These are phyloP conservation scores for Erodium trifolium DNA, from an alignment of 441 rosid species.

Conservation along the genomic window DNA sequence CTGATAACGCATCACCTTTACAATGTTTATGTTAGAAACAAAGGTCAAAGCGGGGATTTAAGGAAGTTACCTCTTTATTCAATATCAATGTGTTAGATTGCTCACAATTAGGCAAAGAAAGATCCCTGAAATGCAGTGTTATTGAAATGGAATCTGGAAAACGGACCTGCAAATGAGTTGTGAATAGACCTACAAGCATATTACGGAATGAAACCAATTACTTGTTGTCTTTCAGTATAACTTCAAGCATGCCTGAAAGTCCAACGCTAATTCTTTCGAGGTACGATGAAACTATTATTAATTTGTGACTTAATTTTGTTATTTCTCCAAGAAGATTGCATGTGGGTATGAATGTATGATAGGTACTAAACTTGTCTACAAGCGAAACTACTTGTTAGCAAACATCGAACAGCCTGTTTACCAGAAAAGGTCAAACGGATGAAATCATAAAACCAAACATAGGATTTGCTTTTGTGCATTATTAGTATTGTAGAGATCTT, in stretches of 20 bases:
- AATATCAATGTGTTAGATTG: neutral
- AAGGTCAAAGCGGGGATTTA: no score
- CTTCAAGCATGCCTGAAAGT: neutral
- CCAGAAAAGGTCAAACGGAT: neutral
- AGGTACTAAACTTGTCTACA: neutral
- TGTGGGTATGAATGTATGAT: neutral
- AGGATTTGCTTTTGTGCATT: neutral
- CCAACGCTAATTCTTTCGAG: neutral
- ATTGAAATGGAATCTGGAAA: neutral
- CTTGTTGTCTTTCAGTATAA: neutral
- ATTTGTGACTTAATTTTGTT: neutral
- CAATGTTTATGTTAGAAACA: no score
- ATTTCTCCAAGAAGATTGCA: slow-evolving; percentile 1
- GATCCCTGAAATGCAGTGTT: neutral
- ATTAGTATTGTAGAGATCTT: neutral
- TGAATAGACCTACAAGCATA: neutral
- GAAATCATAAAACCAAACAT: neutral
- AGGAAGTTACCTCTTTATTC: neutral
- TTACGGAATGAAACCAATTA: neutral
- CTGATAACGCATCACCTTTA: no score
- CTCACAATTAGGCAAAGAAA: neutral
- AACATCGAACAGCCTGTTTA: neutral
- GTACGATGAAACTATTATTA: neutral
- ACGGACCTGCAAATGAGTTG: neutral
- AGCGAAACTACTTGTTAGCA: neutral